Evolutionary conservation across 192 early-diverging fungal species (phyloP).

Genomic region (Mortierella antarctica): DNA sequence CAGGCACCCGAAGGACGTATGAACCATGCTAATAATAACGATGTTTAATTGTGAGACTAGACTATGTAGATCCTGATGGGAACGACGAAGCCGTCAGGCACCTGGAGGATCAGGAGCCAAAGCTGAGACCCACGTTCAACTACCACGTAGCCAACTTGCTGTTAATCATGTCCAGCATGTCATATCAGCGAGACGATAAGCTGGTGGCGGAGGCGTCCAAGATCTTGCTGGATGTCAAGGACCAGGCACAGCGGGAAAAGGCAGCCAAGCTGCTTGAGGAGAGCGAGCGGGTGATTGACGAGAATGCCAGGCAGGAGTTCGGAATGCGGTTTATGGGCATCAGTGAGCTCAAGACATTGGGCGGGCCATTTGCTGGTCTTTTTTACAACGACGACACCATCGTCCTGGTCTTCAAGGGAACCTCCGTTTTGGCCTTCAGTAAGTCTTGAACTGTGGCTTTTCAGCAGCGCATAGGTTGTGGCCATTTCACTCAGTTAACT

Average conservation of each 20-base stretch:
- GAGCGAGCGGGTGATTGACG: slow-evolving; percentile 50
- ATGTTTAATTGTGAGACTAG: slow-evolving; percentile 1
- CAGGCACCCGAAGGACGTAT: not conserved
- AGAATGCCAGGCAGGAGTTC: slow-evolving; percentile 26
- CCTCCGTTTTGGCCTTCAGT: slow-evolving; percentile 60
- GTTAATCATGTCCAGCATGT: slow-evolving; percentile 57
- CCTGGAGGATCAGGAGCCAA: not conserved
- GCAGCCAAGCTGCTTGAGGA: slow-evolving; percentile 38
- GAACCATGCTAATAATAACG: not conserved
- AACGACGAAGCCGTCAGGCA: slow-evolving; percentile 38
- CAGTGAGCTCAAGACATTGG: slow-evolving; percentile 60
- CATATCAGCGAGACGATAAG: slow-evolving; percentile 60
- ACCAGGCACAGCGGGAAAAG: slow-evolving; percentile 7
- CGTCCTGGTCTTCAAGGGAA: slow-evolving; percentile 61
- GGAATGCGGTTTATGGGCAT: slow-evolving; percentile 57
- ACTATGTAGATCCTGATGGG: slow-evolving; percentile 44
- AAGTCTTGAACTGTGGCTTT: slow-evolving; percentile 5
- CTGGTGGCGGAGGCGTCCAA: slow-evolving; percentile 57
- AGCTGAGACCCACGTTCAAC: slow-evolving; percentile 13
- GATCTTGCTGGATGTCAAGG: slow-evolving; percentile 17
- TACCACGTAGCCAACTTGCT: slow-evolving; percentile 61
- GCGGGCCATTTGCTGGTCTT: slow-evolving; percentile 61
- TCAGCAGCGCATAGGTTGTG: not conserved
- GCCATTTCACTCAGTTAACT: not conserved
- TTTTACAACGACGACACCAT: slow-evolving; percentile 60